Evolutionary conservation across 352 stramenopile species (phyloP).

Genomic region (Pythium aristosporum): DNA sequence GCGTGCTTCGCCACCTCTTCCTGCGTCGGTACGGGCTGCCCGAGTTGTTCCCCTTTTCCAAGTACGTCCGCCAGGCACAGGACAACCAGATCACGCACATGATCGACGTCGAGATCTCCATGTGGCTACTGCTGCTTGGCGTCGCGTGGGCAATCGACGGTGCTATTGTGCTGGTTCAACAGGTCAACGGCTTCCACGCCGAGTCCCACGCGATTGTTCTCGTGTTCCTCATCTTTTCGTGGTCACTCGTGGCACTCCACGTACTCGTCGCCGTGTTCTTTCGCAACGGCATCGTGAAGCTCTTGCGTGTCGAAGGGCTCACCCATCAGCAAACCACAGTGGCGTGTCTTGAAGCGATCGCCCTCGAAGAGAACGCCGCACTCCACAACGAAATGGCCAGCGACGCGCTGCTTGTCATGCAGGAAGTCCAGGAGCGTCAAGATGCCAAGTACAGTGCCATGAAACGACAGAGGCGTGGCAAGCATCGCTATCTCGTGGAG

Average conservation of each 20-base stretch:
- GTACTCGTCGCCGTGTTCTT: constrained; percentile 43
- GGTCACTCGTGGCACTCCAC: constrained; percentile 36
- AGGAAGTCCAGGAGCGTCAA: constrained; percentile 22
- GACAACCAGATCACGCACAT: constrained; percentile 44
- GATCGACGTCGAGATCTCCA: constrained; percentile 24
- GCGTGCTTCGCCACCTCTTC: constrained; percentile 24
- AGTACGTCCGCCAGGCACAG: constrained; percentile 58
- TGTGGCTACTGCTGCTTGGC: constrained; percentile 46
- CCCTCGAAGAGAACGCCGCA: constrained; percentile 19
- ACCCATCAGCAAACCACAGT: constrained; percentile 2
- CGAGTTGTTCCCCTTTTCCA: constrained; percentile 50
- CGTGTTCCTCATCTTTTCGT: constrained; percentile 20
- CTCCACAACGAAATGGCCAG: constrained; percentile 23
- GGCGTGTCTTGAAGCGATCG: constrained; percentile 26
- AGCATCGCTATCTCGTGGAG: constrained; percentile 7
- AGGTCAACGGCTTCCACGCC: background rate
- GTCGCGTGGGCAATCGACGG: constrained; percentile 46
- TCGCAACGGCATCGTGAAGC: constrained; percentile 25
- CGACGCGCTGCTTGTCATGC: constrained; percentile 33
- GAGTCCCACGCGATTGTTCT: constrained; percentile 15
- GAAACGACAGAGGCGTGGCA: constrained; percentile 10
- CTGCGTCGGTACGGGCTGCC: constrained; percentile 17
- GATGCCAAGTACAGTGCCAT: constrained; percentile 16
- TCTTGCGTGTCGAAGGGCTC: constrained; percentile 35
- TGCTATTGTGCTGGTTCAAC: constrained; percentile 2